Percentiles rank a stretch among this genome's conserved stretches.
These are phyloP conservation scores for Backusella luteola DNA, from an alignment of 192 early-diverging fungal species.

Conservation along the genomic window DNA sequence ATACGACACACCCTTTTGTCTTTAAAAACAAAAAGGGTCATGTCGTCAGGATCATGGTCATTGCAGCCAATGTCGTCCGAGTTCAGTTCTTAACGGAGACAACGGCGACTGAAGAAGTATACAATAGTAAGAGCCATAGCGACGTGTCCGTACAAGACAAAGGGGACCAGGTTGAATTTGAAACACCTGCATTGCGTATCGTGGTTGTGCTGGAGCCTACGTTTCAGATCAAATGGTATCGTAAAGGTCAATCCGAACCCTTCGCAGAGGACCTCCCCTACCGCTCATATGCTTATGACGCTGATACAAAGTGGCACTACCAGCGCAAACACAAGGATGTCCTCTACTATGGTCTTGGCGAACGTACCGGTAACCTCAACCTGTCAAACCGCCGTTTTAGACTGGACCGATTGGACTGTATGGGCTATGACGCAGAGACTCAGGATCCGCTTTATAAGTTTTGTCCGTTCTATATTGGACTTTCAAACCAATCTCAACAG, in stretches of 20 bases:
- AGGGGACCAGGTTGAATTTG: background rate
- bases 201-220: background rate
- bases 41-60: background rate
- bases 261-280: conserved; percentile 52
- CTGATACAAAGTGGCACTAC: conserved; percentile 41
- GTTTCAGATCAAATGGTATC: background rate
- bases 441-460: conserved; percentile 64
- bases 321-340: conserved; percentile 19
- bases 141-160: background rate
- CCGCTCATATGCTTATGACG: conserved; percentile 46
- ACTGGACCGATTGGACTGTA: conserved; percentile 49
- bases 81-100: background rate
- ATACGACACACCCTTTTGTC: background rate
- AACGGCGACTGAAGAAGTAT: background rate
- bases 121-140: background rate
- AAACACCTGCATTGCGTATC: conserved; percentile 1
- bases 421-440: conserved; percentile 54
- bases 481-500: conserved; percentile 21
- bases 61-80: background rate
- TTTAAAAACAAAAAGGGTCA: conserved; percentile 7
- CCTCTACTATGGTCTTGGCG: conserved; percentile 53
- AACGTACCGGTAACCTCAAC: conserved; percentile 42
- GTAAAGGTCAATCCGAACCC: background rate
- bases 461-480: conserved; percentile 50
- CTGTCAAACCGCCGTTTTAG: conserved; percentile 48